Percentiles rank a stretch among this genome's conserved stretches.
phyloP scores from a whole-genome alignment of 805 yeast genomes.

The Candida ponderosae region DNA sequence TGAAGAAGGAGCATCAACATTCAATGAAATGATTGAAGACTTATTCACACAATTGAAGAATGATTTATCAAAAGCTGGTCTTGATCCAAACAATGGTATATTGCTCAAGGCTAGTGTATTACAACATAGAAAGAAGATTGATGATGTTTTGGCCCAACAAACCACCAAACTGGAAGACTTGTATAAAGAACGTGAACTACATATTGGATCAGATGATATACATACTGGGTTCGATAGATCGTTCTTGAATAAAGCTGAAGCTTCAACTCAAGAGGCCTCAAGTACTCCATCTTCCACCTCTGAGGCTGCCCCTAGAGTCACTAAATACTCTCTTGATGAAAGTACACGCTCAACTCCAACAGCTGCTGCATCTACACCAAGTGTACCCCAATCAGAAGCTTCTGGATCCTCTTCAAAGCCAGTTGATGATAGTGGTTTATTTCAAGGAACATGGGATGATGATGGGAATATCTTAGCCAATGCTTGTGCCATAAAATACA shows the following conservation, averaged over 20 bases:
- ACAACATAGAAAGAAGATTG: slow-evolving; percentile 66
- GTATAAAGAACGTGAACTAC: slow-evolving; percentile 58
- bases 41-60: slow-evolving; percentile 67
- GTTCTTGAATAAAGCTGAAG: slow-evolving; percentile 54
- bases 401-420: not conserved
- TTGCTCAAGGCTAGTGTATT: slow-evolving; percentile 29
- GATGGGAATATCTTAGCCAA: slow-evolving; percentile 52
- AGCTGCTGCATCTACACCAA: slow-evolving; percentile 4
- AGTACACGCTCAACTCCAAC: slow-evolving; percentile 9
- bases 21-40: slow-evolving; percentile 90
- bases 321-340: too few species aligned
- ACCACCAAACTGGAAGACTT: slow-evolving; percentile 59
- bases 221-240: slow-evolving; percentile 90
- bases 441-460: slow-evolving; percentile 21
- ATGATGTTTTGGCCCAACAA: slow-evolving; percentile 55
- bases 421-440: slow-evolving; percentile 8
- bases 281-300: slow-evolving; percentile 21
- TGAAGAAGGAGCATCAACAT: slow-evolving; percentile 48
- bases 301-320: slow-evolving; percentile 16
- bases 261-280: slow-evolving; percentile 13
- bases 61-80: slow-evolving; percentile 44
- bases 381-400: slow-evolving; percentile 7
- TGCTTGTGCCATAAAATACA: slow-evolving; percentile 46
- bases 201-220: slow-evolving; percentile 85
- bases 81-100: slow-evolving; percentile 33